A percentile compares a stretch with the other conserved stretches of the same genome.
Evolutionary conservation across 768 basidiomycete species (phyloP).

Genomic region (Boletus barrowsii): DNA sequence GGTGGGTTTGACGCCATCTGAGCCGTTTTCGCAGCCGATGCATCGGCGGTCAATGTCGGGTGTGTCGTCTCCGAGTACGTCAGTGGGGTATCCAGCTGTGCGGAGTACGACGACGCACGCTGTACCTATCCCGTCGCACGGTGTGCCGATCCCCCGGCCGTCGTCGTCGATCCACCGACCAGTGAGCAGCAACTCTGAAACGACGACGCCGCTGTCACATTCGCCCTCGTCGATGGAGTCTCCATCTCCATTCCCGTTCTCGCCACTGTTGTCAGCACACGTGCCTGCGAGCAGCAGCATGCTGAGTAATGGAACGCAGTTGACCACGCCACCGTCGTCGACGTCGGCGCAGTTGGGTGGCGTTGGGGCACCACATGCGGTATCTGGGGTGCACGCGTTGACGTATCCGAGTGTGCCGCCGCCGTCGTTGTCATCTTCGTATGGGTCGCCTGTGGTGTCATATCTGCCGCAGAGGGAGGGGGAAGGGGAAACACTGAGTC

Average conservation of each 20-base stretch:
- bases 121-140: slow-evolving; percentile 66
- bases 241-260: slow-evolving; percentile 67
- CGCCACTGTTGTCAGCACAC: slow-evolving; percentile 52
- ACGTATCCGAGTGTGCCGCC: slow-evolving; percentile 84
- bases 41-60: slow-evolving; percentile 53
- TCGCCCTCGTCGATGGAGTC: slow-evolving; percentile 67
- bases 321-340: slow-evolving; percentile 75
- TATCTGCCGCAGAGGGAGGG: slow-evolving; percentile 43
- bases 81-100: slow-evolving; percentile 20
- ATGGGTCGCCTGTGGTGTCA: slow-evolving; percentile 63
- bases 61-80: slow-evolving; percentile 29
- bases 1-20: slow-evolving; percentile 63
- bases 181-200: slow-evolving; percentile 42
- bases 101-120: slow-evolving; percentile 39
- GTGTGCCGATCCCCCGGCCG: slow-evolving; percentile 76
- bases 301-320: slow-evolving; percentile 45
- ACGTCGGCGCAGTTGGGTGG: slow-evolving; percentile 23
- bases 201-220: slow-evolving; percentile 61
- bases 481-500: slow-evolving; percentile 52
- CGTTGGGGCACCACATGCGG: slow-evolving; percentile 15
- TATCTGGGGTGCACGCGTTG: slow-evolving; percentile 40
- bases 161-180: slow-evolving; percentile 62
- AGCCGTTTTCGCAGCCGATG: slow-evolving; percentile 69
- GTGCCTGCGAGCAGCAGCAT: slow-evolving; percentile 32
- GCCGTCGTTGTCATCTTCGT: slow-evolving; percentile 74